Evolutionary conservation across 164 flowering plant genomes (phyloP), one percentile per base, ranked within the genome.

Genomic region (Chloranthus sessilifolius): DNA sequence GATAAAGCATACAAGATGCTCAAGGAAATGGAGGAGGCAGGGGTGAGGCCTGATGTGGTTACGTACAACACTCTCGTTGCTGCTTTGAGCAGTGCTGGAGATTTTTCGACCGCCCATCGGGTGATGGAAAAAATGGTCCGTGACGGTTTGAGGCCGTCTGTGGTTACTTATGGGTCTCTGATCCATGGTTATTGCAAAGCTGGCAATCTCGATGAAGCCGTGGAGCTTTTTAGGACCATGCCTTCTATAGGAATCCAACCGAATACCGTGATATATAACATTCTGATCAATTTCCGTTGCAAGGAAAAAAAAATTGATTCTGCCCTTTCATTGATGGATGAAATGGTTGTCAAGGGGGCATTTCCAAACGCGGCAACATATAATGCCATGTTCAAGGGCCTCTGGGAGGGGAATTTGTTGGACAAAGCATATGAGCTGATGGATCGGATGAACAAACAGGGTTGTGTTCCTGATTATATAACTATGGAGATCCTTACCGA

Each of bases 11-110:
- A 62, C 56, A 72, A 75, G 61, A 23, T 78, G 64, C 59, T 88
- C 37, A 59, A 73, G 63, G 83, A 83, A 17, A 88, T 88, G 91
- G 78, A 83, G 53, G 45, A 26, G 10, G 49, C 49, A 29, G 75
- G 78, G 24, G 36, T 85, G 30, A 70, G 41, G 38, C 79, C 88
- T 7, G 80, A 83, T 61, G 52, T 51, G 49, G 58, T 77, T 29
- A 88, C 96, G 5, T 88, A 80, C 61, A 92, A 85, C 60, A 77
- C 81, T 12, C 27, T 92, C 47, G 80, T 92, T 47, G 59, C 94
- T 29, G 61, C 63, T 70, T 74, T 74, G 25, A 54, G 94, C 72
- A 71, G 67, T 56, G 47, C 34, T 9, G 81, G 85, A 40, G 68
- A 83, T 51, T 67, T 92, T 19, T 14, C 33, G 12, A 53, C 47